phyloP scores from a whole-genome alignment of 306 rosid genomes.

The Quercus gilva region DNA sequence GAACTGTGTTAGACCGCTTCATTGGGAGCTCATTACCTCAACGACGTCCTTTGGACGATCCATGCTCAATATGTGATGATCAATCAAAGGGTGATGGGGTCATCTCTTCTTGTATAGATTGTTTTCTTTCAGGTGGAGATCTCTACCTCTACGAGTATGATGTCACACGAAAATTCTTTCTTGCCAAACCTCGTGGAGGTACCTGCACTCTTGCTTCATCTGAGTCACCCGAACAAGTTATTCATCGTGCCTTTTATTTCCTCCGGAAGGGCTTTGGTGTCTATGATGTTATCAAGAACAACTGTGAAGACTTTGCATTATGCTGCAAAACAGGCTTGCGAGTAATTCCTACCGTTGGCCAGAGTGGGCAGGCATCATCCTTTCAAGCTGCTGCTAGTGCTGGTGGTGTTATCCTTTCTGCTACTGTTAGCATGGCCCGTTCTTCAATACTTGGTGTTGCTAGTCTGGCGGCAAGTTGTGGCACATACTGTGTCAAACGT shows the following conservation, averaged over 20 bases:
- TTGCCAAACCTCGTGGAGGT: conserved; percentile 69
- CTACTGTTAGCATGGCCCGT: neutral
- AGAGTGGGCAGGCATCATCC: conserved; percentile 70
- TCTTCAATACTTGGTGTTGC: conserved; percentile 33
- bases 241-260: conserved; percentile 56
- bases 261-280: conserved; percentile 62
- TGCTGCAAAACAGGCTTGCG: conserved; percentile 82
- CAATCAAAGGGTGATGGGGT: conserved; percentile 41
- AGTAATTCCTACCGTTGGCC: conserved; percentile 32
- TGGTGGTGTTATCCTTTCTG: conserved; percentile 1
- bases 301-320: conserved; percentile 78
- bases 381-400: conserved; percentile 43
- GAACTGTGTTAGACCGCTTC: conserved; percentile 38
- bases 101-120: conserved; percentile 56
- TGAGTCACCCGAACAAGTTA: conserved; percentile 39
- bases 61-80: conserved; percentile 54
- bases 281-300: conserved; percentile 56
- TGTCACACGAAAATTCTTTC: conserved; percentile 35
- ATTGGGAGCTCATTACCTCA: conserved; percentile 34
- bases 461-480: conserved; percentile 31
- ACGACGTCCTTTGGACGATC: conserved; percentile 14
- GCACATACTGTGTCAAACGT: conserved; percentile 42
- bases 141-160: conserved; percentile 59
- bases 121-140: conserved; percentile 57
- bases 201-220: conserved; percentile 68